Evolutionary conservation across 352 stramenopile genomes (phyloP).

Genomic region (Pythium biforme): DNA sequence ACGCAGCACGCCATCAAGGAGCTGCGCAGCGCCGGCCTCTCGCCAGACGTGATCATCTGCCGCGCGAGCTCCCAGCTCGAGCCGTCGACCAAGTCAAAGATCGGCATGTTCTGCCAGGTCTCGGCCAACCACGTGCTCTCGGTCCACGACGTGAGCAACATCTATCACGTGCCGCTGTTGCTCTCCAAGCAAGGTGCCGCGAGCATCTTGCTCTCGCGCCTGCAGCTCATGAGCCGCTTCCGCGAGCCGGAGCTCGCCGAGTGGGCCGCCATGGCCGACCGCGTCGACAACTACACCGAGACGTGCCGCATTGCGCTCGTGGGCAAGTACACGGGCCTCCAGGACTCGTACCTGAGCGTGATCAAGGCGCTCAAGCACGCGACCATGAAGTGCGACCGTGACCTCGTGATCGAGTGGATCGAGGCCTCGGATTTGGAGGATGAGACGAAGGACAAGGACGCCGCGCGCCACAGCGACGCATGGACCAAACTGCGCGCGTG

Average conservation of each 20-base stretch:
- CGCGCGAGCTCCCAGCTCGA: constrained; percentile 91
- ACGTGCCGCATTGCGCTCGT: constrained; percentile 97
- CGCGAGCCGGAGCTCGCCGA: constrained; percentile 69
- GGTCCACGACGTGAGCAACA: constrained; percentile 99
- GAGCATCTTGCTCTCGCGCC: constrained; percentile 92
- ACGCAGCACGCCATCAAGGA: constrained; percentile 99
- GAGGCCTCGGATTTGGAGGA: constrained; percentile 95
- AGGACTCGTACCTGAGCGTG: constrained; percentile 99
- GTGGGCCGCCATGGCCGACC: constrained; percentile 92
- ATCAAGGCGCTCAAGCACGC: constrained; percentile 97
- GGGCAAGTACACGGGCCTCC: constrained; percentile 98
- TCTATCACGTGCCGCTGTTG: constrained; percentile 99
- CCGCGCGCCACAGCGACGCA: constrained; percentile 72
- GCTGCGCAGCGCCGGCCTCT: constrained; percentile 94
- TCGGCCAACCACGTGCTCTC: constrained; percentile 93
- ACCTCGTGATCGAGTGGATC: constrained; percentile 98
- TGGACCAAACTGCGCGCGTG: constrained; percentile 93
- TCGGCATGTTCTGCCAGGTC: constrained; percentile 99
- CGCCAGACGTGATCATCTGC: constrained; percentile 98
- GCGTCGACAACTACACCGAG: constrained; percentile 90
- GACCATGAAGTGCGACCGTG: constrained; percentile 91
- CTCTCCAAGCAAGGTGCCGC: constrained; percentile 95
- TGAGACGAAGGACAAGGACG: constrained; percentile 67
- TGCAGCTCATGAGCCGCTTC: constrained; percentile 91
- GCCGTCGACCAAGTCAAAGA: constrained; percentile 94